Evolutionary conservation across 2,329 filamentous ascomycete species (phyloP).

Genomic region (Penicillium psychrosexuale): DNA sequence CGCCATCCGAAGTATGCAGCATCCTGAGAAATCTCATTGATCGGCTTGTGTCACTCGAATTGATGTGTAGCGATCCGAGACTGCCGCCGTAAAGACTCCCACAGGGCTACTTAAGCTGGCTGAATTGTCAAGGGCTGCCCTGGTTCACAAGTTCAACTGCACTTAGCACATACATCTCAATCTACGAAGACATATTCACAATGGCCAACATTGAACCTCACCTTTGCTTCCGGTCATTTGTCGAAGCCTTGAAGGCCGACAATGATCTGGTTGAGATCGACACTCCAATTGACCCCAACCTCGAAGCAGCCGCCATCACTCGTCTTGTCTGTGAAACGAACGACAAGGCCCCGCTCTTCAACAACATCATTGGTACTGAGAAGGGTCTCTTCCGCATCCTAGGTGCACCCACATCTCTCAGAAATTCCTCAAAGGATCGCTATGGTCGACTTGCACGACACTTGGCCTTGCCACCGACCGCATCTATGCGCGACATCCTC

Average conservation of each 20-base stretch:
- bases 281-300: slow-evolving; percentile 40
- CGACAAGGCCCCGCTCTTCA: slow-evolving; percentile 52
- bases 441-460: slow-evolving; percentile 24
- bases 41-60: neutral
- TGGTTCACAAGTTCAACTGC: neutral
- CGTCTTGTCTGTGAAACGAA: slow-evolving; percentile 46
- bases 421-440: slow-evolving; percentile 20
- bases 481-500: slow-evolving; percentile 15
- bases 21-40: neutral
- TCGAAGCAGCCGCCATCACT: slow-evolving; percentile 50
- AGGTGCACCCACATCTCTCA: slow-evolving; percentile 44
- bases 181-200: neutral
- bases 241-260: slow-evolving; percentile 45
- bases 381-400: slow-evolving; percentile 51
- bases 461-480: neutral
- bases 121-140: neutral
- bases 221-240: slow-evolving; percentile 47
- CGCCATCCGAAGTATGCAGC: neutral
- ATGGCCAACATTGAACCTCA: slow-evolving; percentile 21
- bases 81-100: neutral
- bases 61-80: neutral
- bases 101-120: neutral
- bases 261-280: slow-evolving; percentile 48
- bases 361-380: slow-evolving; percentile 49
- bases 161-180: neutral